These are phyloP conservation scores for Fusarium sp. DNA, from an alignment of 2,329 filamentous ascomycete genomes.

Conservation along the genomic window DNA sequence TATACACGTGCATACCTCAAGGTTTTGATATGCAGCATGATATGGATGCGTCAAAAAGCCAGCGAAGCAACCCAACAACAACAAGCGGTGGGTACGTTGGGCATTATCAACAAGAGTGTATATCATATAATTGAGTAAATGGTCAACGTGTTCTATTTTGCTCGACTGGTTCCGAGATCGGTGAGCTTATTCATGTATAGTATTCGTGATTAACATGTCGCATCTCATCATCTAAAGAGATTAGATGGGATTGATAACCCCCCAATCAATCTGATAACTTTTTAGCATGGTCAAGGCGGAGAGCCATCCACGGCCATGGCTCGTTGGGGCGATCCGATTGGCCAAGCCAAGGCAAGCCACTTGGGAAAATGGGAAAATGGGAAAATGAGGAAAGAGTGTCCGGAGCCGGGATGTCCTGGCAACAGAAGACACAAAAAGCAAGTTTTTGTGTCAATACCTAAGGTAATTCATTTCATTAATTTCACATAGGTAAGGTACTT, in stretches of 20 bases:
- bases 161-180: slow-evolving; percentile 31
- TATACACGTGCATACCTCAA: neutral
- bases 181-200: neutral
- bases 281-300: slow-evolving; percentile 7
- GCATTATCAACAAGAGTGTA: neutral
- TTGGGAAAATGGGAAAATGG: neutral
- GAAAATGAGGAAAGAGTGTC: slow-evolving; percentile 9
- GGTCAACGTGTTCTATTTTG: neutral
- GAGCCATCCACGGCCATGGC: slow-evolving; percentile 10
- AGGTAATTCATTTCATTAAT: neutral
- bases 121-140: neutral
- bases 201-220: slow-evolving; percentile 3
- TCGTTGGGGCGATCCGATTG: slow-evolving; percentile 34
- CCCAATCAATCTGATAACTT: slow-evolving; percentile 32
- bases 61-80: slow-evolving; percentile 9
- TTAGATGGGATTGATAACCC: slow-evolving; percentile 46
- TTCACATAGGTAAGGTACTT: neutral
- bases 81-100: neutral
- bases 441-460: neutral
- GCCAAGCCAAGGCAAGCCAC: neutral
- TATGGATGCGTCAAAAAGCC: neutral
- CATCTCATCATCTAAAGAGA: slow-evolving; percentile 30
- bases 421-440: neutral
- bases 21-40: slow-evolving; percentile 3
- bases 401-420: neutral